Conservation (phyloP, 192 early-diverging fungal species). For the Backusella mclennaniae region DNA sequence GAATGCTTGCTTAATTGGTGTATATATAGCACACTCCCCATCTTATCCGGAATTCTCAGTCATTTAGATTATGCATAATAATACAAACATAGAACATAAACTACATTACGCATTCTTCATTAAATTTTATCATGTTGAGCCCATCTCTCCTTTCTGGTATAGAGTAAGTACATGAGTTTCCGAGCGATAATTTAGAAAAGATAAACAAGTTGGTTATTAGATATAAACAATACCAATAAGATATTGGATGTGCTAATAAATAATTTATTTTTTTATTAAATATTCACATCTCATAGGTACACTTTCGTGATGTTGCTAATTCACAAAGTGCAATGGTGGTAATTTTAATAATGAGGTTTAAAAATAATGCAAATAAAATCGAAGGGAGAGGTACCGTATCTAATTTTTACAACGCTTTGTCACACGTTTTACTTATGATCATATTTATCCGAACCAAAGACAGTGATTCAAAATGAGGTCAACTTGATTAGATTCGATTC, state of each 20-base stretch:
- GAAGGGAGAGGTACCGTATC: not conserved
- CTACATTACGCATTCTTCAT: not conserved
- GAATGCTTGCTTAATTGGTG: not conserved
- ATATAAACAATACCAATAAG: not conserved
- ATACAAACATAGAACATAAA: not conserved
- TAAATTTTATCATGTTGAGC: not conserved
- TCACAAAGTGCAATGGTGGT: not conserved
- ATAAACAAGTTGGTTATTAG: not conserved
- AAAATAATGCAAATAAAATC: not conserved
- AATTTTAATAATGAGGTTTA: not conserved
- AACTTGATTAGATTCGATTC: not conserved
- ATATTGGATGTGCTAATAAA: not conserved
- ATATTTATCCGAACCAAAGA: not conserved
- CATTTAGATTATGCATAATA: not conserved
- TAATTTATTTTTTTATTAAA: not conserved
- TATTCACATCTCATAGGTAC: not conserved
- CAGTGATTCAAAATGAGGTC: not conserved
- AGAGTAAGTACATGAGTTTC: not conserved
- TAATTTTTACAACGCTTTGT: not conserved
- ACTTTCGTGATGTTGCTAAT: not conserved
- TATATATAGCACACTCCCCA: not conserved
- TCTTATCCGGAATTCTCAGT: not conserved
- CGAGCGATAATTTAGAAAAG: not conserved
- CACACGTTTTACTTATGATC: not conserved
- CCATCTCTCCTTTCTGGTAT: not conserved